Conservation (phyloP, 495 filamentous ascomycete genomes). For the Friedmanniomyces endolithicus region DNA sequence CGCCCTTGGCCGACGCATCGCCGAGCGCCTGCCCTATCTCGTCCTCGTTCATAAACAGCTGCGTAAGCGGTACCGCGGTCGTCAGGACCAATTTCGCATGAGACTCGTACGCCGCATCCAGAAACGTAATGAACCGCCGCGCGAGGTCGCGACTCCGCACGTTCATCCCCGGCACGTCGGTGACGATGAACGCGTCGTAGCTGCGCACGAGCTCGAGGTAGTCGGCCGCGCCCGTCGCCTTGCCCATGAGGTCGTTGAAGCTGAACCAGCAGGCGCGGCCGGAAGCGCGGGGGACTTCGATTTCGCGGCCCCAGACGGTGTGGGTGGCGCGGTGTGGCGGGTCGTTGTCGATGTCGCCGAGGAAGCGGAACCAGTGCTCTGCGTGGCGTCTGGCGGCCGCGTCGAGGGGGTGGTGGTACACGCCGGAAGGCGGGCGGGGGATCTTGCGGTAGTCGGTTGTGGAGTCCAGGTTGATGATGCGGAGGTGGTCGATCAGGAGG, state of each 20-base stretch:
- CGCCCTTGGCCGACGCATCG: neutral
- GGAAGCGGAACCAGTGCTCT: constrained; percentile 86
- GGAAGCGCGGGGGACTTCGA: constrained; percentile 74
- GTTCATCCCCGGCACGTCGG: constrained; percentile 85
- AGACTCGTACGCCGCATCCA: constrained; percentile 86
- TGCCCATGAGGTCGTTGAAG: constrained; percentile 79
- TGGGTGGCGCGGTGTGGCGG: constrained; percentile 67
- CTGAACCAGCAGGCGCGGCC: constrained; percentile 80
- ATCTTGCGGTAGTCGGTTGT: constrained; percentile 96
- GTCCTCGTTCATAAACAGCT: constrained; percentile 75
- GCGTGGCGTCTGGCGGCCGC: constrained; percentile 64
- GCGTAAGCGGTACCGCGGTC: constrained; percentile 64
- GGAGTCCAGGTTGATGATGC: constrained; percentile 88
- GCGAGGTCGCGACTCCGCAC: constrained; percentile 76
- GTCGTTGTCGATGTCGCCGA: constrained; percentile 68
- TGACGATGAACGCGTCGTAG: constrained; percentile 86
- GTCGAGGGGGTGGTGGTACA: constrained; percentile 82
- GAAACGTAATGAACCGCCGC: constrained; percentile 88
- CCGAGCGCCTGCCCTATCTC: constrained; percentile 52
- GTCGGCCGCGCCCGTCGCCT: constrained; percentile 81
- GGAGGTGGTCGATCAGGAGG: constrained; percentile 67
- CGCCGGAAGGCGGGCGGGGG: constrained; percentile 79
- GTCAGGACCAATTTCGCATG: constrained; percentile 92
- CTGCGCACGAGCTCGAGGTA: constrained; percentile 84
- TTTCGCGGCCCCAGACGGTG: constrained; percentile 85